Conservation (phyloP, 2,329 filamentous ascomycete genomes). For the Leptosphaerulina australis region DNA sequence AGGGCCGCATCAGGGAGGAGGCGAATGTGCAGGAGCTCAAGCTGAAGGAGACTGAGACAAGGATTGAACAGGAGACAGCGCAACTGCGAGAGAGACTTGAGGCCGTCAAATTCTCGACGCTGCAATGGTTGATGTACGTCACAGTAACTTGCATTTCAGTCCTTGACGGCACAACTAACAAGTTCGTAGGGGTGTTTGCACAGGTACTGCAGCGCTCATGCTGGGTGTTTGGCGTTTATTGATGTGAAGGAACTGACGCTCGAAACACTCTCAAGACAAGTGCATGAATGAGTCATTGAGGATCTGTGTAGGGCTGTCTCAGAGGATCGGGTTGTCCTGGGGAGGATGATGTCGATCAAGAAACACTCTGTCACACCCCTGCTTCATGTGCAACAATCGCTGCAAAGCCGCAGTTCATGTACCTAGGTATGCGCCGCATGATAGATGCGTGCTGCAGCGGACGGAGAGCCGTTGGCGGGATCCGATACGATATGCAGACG, state of each 20-base stretch:
- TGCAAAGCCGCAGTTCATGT: constrained; percentile 21
- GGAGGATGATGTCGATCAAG: constrained; percentile 13
- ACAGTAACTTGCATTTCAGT: neutral
- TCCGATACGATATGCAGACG: constrained; percentile 22
- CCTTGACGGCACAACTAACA: constrained; percentile 30
- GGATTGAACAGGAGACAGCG: constrained; percentile 97
- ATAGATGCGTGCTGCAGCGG: constrained; percentile 17
- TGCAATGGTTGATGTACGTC: constrained; percentile 97
- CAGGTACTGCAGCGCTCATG: constrained; percentile 69
- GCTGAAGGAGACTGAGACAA: constrained; percentile 97
- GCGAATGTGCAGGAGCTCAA: constrained; percentile 96
- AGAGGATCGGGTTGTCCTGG: constrained; percentile 1
- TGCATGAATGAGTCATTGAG: constrained; percentile 1
- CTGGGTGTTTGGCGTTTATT: constrained; percentile 70
- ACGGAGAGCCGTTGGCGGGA: constrained; percentile 16
- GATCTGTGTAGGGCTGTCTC: constrained; percentile 13
- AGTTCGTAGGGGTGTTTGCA: constrained; percentile 64
- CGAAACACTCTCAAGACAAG: constrained; percentile 4
- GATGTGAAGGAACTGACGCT: constrained; percentile 55
- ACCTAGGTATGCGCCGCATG: constrained; percentile 21
- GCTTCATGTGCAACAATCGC: constrained; percentile 29
- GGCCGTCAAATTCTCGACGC: constrained; percentile 94
- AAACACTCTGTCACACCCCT: constrained; percentile 20
- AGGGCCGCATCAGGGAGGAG: constrained; percentile 94
- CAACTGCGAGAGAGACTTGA: constrained; percentile 89